These are phyloP conservation scores for Mikania micrantha DNA, from an alignment of 129 eudicot genomes.

Conservation along the genomic window DNA sequence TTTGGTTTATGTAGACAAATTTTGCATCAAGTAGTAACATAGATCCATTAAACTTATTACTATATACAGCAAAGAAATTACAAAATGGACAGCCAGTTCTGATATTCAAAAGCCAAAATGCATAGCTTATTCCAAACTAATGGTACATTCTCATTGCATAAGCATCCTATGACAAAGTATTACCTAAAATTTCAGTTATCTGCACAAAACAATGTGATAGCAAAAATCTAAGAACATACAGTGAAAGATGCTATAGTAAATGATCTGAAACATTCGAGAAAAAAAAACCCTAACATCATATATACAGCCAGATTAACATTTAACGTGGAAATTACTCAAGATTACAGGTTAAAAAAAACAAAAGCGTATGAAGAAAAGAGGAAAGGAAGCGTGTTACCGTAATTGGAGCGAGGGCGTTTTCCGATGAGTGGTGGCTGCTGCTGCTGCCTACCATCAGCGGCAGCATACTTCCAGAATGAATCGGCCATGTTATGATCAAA, in stretches of 20 bases:
- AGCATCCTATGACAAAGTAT: too few relatives aligned
- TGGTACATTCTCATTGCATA: too few relatives aligned
- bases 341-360: neutral
- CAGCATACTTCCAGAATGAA: conserved; percentile 57
- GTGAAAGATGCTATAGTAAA: neutral
- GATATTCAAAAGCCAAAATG: too few relatives aligned
- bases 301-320: neutral
- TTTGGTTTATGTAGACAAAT: too few relatives aligned
- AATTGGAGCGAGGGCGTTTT: conserved; percentile 70
- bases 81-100: too few relatives aligned
- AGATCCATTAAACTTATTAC: too few relatives aligned
- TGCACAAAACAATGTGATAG: neutral
- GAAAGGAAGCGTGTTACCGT: conserved; percentile 31
- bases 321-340: neutral
- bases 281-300: neutral
- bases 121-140: neutral
- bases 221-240: too few relatives aligned
- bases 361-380: neutral
- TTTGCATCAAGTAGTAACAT: too few relatives aligned
- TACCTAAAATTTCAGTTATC: neutral
- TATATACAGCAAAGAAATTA: too few relatives aligned
- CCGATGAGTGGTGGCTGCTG: conserved; percentile 26
- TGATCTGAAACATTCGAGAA: neutral
- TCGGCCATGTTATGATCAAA: conserved; percentile 31
- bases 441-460: conserved; percentile 26